Evolutionary conservation across 176 grass and related monocot species (phyloP).

Genomic region (Echinochloa phyllopogon): DNA sequence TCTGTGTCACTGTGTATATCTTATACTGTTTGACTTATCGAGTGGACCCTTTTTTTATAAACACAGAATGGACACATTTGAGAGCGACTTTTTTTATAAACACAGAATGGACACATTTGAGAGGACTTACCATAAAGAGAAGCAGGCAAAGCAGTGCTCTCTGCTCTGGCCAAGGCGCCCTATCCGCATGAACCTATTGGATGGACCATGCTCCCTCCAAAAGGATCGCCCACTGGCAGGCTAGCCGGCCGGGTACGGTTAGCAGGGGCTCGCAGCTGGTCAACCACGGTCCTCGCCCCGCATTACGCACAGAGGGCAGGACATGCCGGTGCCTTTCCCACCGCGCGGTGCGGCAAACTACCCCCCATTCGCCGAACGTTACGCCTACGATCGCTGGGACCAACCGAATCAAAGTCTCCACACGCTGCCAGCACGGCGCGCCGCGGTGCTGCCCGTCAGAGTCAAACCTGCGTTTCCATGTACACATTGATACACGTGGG

Average conservation of each 20-base stretch:
- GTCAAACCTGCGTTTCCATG: conserved; percentile 8
- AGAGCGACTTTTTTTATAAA: too few species aligned
- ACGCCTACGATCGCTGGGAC: conserved; percentile 19
- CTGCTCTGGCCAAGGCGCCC: neutral
- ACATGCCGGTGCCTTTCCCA: neutral
- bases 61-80: too few species aligned
- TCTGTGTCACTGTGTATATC: too few species aligned
- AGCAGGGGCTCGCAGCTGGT: neutral
- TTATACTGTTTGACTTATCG: too few species aligned
- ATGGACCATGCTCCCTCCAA: neutral
- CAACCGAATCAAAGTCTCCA: neutral
- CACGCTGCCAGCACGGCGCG: neutral
- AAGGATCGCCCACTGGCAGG: neutral
- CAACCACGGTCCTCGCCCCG: neutral
- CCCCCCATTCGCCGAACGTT: neutral
- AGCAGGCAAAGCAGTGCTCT: neutral
- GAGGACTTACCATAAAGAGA: too few species aligned
- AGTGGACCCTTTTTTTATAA: too few species aligned
- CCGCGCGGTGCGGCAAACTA: neutral
- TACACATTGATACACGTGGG: neutral
- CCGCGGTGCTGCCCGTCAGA: conserved; percentile 6
- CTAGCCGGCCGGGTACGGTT: neutral
- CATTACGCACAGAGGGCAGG: neutral
- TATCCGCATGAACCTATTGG: neutral
- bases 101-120: too few species aligned